Evolutionary conservation across 345 rosid species (phyloP).

Genomic region (Brassica rapa): DNA sequence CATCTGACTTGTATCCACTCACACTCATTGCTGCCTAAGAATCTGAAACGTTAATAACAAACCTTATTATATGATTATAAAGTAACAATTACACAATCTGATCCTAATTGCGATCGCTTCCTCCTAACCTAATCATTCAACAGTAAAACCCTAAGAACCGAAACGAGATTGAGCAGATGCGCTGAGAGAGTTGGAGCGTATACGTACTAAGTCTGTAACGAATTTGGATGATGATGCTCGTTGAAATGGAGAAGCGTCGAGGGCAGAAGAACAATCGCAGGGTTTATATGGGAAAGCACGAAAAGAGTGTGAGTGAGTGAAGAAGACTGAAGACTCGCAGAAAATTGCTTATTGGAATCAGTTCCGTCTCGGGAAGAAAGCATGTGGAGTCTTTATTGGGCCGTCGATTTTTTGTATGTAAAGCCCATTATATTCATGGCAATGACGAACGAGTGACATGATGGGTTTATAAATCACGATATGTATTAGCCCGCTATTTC

Average conservation of each 20-base stretch:
- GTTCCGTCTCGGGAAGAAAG: background rate
- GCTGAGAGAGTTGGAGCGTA: background rate
- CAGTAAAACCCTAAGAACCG: conserved; percentile 31
- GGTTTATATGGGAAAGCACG: background rate
- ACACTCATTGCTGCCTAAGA: conserved; percentile 48
- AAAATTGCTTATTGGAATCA: background rate
- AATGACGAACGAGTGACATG: background rate
- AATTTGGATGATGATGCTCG: background rate
- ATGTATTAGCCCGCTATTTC: too few relatives aligned
- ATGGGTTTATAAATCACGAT: too few relatives aligned
- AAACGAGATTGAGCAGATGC: conserved; percentile 5
- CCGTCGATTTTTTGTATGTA: background rate
- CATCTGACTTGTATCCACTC: conserved; percentile 55
- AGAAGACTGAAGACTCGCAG: conserved; percentile 18
- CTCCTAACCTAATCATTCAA: background rate
- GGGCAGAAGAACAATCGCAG: background rate
- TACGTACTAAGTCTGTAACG: background rate
- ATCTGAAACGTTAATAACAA: conserved; percentile 21
- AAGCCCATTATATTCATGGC: background rate
- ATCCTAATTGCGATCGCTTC: background rate
- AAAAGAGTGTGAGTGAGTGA: conserved; percentile 26
- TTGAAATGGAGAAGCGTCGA: conserved; percentile 7
- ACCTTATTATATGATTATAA: background rate
- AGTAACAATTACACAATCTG: background rate
- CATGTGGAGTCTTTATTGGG: background rate